phyloP scores from a whole-genome alignment of 2,329 filamentous ascomycete genomes.

The Albifimbria verrucaria region DNA sequence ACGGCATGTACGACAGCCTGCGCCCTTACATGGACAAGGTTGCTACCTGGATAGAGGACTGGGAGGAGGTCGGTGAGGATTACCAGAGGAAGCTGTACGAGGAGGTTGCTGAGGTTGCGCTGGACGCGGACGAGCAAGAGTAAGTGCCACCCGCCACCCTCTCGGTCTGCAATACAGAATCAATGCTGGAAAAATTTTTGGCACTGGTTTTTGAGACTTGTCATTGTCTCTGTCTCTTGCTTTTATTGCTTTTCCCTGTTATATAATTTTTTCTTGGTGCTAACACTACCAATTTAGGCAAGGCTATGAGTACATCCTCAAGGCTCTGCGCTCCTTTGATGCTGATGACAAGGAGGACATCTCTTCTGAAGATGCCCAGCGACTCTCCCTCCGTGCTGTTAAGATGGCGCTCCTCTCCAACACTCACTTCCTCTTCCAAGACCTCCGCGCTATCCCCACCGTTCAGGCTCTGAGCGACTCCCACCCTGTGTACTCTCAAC shows the following conservation, averaged over 20 bases:
- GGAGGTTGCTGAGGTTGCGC: conserved; percentile 75
- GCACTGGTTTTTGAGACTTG: too few relatives aligned
- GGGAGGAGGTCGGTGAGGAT: conserved; percentile 82
- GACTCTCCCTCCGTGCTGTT: conserved; percentile 55
- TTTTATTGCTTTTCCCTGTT: too few relatives aligned
- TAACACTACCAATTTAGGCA: conserved; percentile 36
- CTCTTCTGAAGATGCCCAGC: conserved; percentile 57
- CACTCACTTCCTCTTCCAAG: conserved; percentile 69
- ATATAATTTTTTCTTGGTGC: conserved; percentile 2
- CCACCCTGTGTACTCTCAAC: conserved; percentile 80
- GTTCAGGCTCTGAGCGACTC: conserved; percentile 85
- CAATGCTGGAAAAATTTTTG: too few relatives aligned
- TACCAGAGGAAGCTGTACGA: conserved; percentile 83
- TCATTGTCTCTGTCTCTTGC: too few relatives aligned
- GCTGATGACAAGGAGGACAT: conserved; percentile 51
- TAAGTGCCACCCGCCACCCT: too few relatives aligned
- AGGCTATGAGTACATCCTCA: conserved; percentile 65
- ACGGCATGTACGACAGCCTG: conserved; percentile 77
- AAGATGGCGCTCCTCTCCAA: conserved; percentile 51
- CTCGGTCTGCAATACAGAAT: too few relatives aligned
- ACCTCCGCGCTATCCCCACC: conserved; percentile 75
- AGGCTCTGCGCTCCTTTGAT: conserved; percentile 60
- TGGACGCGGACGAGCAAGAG: conserved; percentile 73
- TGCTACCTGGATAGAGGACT: conserved; percentile 75
- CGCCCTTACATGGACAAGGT: conserved; percentile 81